A percentile compares a stretch with the other conserved stretches of the same genome.
Evolutionary conservation across 306 rosid genomes (phyloP).

Genomic region (Quercus wislizeni): DNA sequence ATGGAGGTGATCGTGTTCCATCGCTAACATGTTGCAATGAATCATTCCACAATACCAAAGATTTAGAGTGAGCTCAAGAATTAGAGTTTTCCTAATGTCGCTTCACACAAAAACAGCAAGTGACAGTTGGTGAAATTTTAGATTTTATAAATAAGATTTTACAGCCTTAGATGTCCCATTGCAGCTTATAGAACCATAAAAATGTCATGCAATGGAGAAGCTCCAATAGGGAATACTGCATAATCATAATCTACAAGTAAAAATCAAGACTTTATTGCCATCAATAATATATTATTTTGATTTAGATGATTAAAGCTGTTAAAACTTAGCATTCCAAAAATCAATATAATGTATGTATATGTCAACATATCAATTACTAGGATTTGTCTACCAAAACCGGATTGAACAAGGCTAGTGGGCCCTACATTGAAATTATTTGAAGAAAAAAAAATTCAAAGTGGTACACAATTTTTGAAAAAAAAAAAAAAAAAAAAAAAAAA

Average conservation of each 20-base stretch:
- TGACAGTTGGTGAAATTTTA: slow-evolving; percentile 16
- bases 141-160: not conserved
- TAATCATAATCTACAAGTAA: not conserved
- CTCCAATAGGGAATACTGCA: not conserved
- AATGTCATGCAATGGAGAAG: not conserved
- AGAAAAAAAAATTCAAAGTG: too few relatives aligned
- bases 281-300: not conserved
- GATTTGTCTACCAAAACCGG: not conserved
- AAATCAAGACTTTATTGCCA: not conserved
- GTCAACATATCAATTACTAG: slow-evolving; percentile 3
- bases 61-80: slow-evolving; percentile 12
- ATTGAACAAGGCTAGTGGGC: too few relatives aligned
- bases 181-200: not conserved
- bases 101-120: slow-evolving; percentile 4
- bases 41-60: too few relatives aligned
- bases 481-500: too few relatives aligned
- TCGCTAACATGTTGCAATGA: not conserved
- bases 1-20: too few relatives aligned
- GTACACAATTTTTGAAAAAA: too few relatives aligned
- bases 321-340: slow-evolving; percentile 1
- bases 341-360: slow-evolving; percentile 7
- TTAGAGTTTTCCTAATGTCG: not conserved
- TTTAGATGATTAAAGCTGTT: slow-evolving; percentile 1
- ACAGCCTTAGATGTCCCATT: not conserved
- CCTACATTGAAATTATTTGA: too few relatives aligned